Conservation (phyloP, 2,329 filamentous ascomycete genomes). For the Moelleriella libera region DNA sequence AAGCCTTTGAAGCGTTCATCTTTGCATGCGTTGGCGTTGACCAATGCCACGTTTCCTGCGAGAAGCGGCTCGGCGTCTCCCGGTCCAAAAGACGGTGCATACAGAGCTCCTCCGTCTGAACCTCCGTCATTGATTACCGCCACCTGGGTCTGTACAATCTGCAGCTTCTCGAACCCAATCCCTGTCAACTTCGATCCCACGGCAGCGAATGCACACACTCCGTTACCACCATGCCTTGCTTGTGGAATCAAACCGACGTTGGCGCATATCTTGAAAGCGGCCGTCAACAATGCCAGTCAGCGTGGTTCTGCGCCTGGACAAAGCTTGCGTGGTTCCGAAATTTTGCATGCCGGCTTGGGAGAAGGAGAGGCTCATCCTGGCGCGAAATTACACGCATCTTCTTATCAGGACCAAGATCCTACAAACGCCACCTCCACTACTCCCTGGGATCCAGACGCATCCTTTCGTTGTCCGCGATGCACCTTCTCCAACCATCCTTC, state of each 20-base stretch:
- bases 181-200: constrained; percentile 87
- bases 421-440: not conserved
- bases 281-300: constrained; percentile 60
- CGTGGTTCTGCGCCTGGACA: constrained; percentile 16
- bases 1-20: constrained; percentile 60
- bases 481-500: constrained; percentile 92
- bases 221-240: constrained; percentile 72
- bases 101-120: constrained; percentile 18
- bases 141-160: constrained; percentile 94
- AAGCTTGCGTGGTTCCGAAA: not conserved
- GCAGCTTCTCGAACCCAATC: constrained; percentile 84
- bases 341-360: not conserved
- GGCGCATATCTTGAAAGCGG: constrained; percentile 70
- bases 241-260: constrained; percentile 89
- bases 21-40: constrained; percentile 37
- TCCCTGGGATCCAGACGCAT: constrained; percentile 13
- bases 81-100: constrained; percentile 25
- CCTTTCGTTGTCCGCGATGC: constrained; percentile 66
- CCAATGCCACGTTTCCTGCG: constrained; percentile 28
- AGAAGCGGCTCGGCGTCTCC: constrained; percentile 33
- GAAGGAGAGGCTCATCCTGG: not conserved
- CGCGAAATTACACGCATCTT: not conserved
- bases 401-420: not conserved
- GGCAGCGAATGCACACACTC: constrained; percentile 64
- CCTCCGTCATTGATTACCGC: constrained; percentile 42